Base-by-base conservation (phyloP, 2,329 filamentous ascomycete species). In the Xylariaceae sp. region DNA sequence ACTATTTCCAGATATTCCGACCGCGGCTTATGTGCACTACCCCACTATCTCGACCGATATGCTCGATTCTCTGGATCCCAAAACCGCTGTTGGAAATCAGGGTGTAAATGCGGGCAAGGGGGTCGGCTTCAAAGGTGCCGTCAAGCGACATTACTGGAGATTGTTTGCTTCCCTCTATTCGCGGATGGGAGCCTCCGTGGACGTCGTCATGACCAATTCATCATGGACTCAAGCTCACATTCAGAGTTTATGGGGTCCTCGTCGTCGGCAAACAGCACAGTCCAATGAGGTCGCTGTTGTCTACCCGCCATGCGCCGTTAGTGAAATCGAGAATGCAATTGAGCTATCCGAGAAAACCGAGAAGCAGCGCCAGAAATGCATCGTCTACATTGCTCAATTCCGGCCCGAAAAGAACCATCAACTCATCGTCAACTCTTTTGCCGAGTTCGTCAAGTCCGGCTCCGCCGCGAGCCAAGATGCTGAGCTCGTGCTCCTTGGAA, bases 1-100 rank as follows among this genome's bases (percentile, higher is more conserved):
- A 64, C 79, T 97, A 23, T 97, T 97, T 71, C 88, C 83, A 0
- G 74, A 77, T 42, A 83, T 97, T 1, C 90, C 93, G 0, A 97
- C 92, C 0, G 92, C 85, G 51, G 92, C 94, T 55, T 99, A 99
- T 71, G 92, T 97, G 1, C 94, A 99, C 76, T 99, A 97, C 72
- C 94, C 94, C 0, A 97, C 93, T 58, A 99, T 99, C 56, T 97
- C 92, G 2, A 99, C 92, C 54, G 94, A 99, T 70, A 99, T 99
- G 94, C 84, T 99, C 3, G 82, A 85, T 18, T 93, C 90, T 15
- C 84, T 97, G 3, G 84, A 92, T 66, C 84, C 88, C 7, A 73
- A 72, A 7, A 82, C 80, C 1, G 63, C 75, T 39, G 82, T 79
- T 52, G 88, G 86, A 11, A 73, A 73, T 57, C 87, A 84, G 74